Evolutionary conservation across 23 red algal genomes (phyloP).

Genomic region (Gracilariopsis chorda): DNA sequence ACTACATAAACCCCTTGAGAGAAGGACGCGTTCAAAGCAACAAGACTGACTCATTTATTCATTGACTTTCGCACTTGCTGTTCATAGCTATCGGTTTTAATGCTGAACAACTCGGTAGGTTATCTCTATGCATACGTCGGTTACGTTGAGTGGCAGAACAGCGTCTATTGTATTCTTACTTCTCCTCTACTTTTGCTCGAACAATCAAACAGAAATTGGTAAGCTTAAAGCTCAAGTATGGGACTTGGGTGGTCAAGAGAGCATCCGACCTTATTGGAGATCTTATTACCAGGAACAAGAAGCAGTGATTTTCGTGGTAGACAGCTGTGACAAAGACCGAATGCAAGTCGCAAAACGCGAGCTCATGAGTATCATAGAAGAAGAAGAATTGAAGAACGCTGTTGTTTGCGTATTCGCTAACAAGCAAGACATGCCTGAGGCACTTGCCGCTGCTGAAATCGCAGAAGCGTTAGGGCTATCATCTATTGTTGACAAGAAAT

Average conservation of each 20-base stretch:
- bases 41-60: not conserved
- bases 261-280: conserved; percentile 91
- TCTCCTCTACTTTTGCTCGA: not conserved
- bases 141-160: too few relatives aligned
- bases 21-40: not conserved
- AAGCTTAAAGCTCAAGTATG: conserved; percentile 97
- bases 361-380: conserved; percentile 89
- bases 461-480: conserved; percentile 78
- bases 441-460: conserved; percentile 72
- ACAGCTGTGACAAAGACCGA: conserved; percentile 87
- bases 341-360: conserved; percentile 85
- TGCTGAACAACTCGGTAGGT: conserved; percentile 82
- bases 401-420: conserved; percentile 94
- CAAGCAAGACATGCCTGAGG: conserved; percentile 95
- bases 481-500: conserved; percentile 87
- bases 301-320: conserved; percentile 96
- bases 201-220: conserved; percentile 60
- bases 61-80: not conserved
- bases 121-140: too few relatives aligned
- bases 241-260: conserved; percentile 97
- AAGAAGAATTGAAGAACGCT: conserved; percentile 90
- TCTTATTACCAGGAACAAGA: conserved; percentile 98
- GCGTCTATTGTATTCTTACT: too few relatives aligned
- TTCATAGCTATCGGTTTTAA: conserved; percentile 93
- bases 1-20: too few relatives aligned